Percentiles rank a stretch among this genome's conserved stretches.
phyloP scores from a whole-genome alignment of 805 yeast species.

The Lachancea mirantina region DNA sequence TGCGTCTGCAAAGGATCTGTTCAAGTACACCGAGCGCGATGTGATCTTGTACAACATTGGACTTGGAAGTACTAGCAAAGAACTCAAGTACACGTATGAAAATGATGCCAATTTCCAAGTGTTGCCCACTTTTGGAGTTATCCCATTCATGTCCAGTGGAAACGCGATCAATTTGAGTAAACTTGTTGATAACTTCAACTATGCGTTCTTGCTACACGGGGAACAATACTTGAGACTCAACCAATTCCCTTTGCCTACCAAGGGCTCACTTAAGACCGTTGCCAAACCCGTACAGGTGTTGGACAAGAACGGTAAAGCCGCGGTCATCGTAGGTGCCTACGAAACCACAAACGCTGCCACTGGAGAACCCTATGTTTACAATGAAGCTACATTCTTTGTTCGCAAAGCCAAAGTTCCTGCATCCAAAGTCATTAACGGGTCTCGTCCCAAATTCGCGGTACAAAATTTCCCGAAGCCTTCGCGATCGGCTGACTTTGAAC shows the following conservation, averaged over 20 bases:
- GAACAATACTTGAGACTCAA: constrained; percentile 82
- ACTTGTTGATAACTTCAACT: constrained; percentile 75
- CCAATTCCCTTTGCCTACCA: constrained; percentile 72
- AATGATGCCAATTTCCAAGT: constrained; percentile 70
- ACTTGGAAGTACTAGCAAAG: constrained; percentile 74
- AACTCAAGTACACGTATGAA: constrained; percentile 76
- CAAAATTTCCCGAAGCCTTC: constrained; percentile 56
- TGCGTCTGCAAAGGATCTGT: constrained; percentile 38
- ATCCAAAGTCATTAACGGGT: constrained; percentile 41
- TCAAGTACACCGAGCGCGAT: constrained; percentile 57
- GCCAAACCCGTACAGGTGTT: constrained; percentile 64
- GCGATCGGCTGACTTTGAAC: constrained; percentile 58
- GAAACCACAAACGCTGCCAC: constrained; percentile 60
- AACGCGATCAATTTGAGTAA: constrained; percentile 50
- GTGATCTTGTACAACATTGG: constrained; percentile 82
- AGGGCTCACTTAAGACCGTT: constrained; percentile 54
- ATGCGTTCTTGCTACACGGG: constrained; percentile 85
- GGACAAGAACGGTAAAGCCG: constrained; percentile 82
- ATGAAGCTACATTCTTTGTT: constrained; percentile 78
- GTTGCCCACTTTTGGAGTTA: constrained; percentile 83
- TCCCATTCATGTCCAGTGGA: constrained; percentile 68
- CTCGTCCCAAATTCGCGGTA: constrained; percentile 55
- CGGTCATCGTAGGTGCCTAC: constrained; percentile 63
- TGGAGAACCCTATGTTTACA: constrained; percentile 66
- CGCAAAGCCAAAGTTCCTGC: constrained; percentile 58